Evolutionary conservation across 2,329 filamentous ascomycete species (phyloP).

Genomic region (Arachnopeziza araneosa): DNA sequence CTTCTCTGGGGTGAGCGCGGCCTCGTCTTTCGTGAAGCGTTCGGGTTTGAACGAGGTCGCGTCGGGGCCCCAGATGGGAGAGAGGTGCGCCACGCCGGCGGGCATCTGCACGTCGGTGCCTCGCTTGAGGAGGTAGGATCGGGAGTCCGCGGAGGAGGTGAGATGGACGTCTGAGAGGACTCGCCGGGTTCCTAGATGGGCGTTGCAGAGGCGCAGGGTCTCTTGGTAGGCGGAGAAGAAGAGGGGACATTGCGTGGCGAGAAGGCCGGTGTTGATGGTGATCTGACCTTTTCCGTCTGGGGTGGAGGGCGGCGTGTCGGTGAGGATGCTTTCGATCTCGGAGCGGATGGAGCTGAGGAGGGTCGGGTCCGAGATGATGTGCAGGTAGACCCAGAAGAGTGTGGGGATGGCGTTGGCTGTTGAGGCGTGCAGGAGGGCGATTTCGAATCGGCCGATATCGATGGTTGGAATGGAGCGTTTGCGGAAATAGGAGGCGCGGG

Average conservation of each 20-base stretch:
- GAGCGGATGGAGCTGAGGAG: slow-evolving; percentile 25
- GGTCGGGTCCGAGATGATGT: slow-evolving; percentile 27
- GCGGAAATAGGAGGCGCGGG: slow-evolving; percentile 25
- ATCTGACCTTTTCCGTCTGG: slow-evolving; percentile 2
- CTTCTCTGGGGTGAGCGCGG: neutral
- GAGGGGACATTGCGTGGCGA: slow-evolving; percentile 36
- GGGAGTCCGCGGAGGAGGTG: slow-evolving; percentile 29
- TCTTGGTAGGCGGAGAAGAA: slow-evolving; percentile 41
- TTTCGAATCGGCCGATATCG: slow-evolving; percentile 30
- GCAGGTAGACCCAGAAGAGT: slow-evolving; percentile 33
- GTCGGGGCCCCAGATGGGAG: slow-evolving; percentile 39
- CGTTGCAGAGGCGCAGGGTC: slow-evolving; percentile 37
- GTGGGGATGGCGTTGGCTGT: slow-evolving; percentile 35
- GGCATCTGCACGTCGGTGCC: slow-evolving; percentile 38
- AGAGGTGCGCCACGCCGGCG: slow-evolving; percentile 37
- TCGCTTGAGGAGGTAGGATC: slow-evolving; percentile 37
- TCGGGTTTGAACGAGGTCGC: slow-evolving; percentile 35
- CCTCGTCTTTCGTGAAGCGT: slow-evolving; percentile 31
- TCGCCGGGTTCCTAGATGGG: slow-evolving; percentile 34
- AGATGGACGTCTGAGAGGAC: slow-evolving; percentile 33
- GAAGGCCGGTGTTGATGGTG: slow-evolving; percentile 33
- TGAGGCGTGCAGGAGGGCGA: slow-evolving; percentile 27
- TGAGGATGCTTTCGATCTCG: slow-evolving; percentile 27
- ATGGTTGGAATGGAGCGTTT: slow-evolving; percentile 21
- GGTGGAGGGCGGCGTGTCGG: neutral